Evolutionary conservation across 108 stramenopile genomes (phyloP).

Genomic region (Cylindrotheca fusiformis): DNA sequence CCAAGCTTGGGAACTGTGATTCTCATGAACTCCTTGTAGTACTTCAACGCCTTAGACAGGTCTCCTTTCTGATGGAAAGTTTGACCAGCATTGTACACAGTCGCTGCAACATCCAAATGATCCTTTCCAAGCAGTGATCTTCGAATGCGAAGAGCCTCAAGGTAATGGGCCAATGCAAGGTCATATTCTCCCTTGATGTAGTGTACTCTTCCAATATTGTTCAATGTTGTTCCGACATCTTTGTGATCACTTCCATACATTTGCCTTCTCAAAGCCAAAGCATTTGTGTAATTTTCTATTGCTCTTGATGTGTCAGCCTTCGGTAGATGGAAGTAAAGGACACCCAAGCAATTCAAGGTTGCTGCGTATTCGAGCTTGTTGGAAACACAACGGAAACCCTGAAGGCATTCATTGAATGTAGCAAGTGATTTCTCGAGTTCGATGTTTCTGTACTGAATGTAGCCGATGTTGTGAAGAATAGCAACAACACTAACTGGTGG

Average conservation of each 20-base stretch:
- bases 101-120: conserved; percentile 61
- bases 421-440: conserved; percentile 28
- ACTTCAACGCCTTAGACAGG: conserved; percentile 43
- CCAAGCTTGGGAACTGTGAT: conserved; percentile 46
- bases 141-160: conserved; percentile 46
- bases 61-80: conserved; percentile 57
- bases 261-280: conserved; percentile 29
- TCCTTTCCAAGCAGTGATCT: conserved; percentile 32
- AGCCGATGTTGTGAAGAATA: conserved; percentile 62
- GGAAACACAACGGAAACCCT: not conserved
- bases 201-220: conserved; percentile 63
- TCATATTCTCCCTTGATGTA: conserved; percentile 54
- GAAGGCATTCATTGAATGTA: conserved; percentile 35
- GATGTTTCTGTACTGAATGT: conserved; percentile 41
- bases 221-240: conserved; percentile 55
- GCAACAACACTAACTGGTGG: conserved; percentile 23
- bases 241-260: conserved; percentile 13
- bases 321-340: conserved; percentile 43
- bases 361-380: conserved; percentile 24
- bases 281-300: conserved; percentile 37
- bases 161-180: conserved; percentile 38
- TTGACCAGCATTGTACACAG: conserved; percentile 63
- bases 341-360: conserved; percentile 49
- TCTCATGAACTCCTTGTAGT: conserved; percentile 58
- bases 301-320: conserved; percentile 40